Conservation (phyloP, 345 rosid genomes). For the Salix suchowensis region DNA sequence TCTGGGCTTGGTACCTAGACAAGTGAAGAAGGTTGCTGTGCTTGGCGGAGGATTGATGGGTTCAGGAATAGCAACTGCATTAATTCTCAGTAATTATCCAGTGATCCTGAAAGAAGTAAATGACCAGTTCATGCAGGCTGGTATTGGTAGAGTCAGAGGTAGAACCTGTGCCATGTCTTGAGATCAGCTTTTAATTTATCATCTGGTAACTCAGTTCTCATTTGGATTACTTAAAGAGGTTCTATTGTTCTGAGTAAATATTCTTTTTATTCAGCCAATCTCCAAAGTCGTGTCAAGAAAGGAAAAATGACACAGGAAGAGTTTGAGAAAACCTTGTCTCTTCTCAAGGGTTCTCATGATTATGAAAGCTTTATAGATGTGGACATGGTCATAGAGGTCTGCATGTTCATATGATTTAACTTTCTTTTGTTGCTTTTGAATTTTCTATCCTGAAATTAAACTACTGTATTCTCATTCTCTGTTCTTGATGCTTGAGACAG, state of each 20-base stretch:
- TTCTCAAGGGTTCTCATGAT: slow-evolving; percentile 72
- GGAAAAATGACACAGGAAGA: slow-evolving; percentile 73
- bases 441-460: slow-evolving; percentile 12
- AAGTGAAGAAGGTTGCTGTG: slow-evolving; percentile 71
- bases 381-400: slow-evolving; percentile 96
- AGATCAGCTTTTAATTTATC: neutral
- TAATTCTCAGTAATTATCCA: slow-evolving; percentile 70
- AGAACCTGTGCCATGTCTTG: slow-evolving; percentile 3
- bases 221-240: slow-evolving; percentile 4
- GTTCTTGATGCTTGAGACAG: slow-evolving; percentile 50
- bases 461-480: slow-evolving; percentile 10
- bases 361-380: slow-evolving; percentile 83
- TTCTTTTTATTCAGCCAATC: slow-evolving; percentile 56
- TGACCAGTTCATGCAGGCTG: slow-evolving; percentile 79
- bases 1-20: slow-evolving; percentile 64
- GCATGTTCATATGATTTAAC: neutral
- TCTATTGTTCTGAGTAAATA: slow-evolving; percentile 9
- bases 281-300: slow-evolving; percentile 84
- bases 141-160: slow-evolving; percentile 85
- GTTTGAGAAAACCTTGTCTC: slow-evolving; percentile 72
- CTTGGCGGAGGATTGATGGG: slow-evolving; percentile 99
- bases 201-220: neutral
- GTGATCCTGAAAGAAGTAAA: slow-evolving; percentile 91
- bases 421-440: neutral
- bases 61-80: slow-evolving; percentile 93